Base-by-base conservation (phyloP, 352 stramenopile genomes). In the Globisporangium rhizosaccharum region DNA sequence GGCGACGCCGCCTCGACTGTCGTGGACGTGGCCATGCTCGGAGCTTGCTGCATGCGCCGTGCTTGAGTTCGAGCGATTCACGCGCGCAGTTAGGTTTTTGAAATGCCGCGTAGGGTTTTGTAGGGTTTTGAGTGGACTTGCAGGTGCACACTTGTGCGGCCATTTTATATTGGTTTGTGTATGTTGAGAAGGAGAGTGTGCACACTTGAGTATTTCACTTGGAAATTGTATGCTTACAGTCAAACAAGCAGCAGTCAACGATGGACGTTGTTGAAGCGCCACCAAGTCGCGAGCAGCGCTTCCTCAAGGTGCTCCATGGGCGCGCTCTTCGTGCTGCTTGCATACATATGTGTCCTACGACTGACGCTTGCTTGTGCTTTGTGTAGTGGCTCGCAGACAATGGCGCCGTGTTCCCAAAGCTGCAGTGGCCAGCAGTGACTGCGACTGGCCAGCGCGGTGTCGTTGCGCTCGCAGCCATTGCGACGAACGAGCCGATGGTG, bases 391-490 rank as follows among this genome's bases (percentile, higher is more conserved):
- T 96, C 26, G 26, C 10, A 1, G 79, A 79, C 30, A 77, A 94
- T 61, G 87, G 84, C 53, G 83, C 81, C 8, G 59, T 54, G 23
- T 92, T 96, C 60, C 70, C 78, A 10, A 95, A 94, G 71, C 63
- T 96, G 10, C 51, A 75, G 56, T 96, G 83, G 81, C 85, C 87
- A n/a, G 55, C 46, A 15, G 39, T 49, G n/a, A 76, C 74, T 26
- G 61, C 66, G 26, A 73, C 70, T 10, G 83, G 84, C 8, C 63
- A 89, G 28, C 83, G 88, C 17, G 86, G 87, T 26, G 79, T 74
- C 14, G 67, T 78, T 3, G 81, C 88, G 10, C 65, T 57, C 11
- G 63, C 61, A 41, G 30, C 63, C 36, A 92, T 97, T 50, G 68
- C 68, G 2, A 56, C 79, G 15, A 56, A 63, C 45, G 86, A 96